Base-by-base conservation (phyloP, 169 alveolate species). In the Eimeria sp. region DNA sequence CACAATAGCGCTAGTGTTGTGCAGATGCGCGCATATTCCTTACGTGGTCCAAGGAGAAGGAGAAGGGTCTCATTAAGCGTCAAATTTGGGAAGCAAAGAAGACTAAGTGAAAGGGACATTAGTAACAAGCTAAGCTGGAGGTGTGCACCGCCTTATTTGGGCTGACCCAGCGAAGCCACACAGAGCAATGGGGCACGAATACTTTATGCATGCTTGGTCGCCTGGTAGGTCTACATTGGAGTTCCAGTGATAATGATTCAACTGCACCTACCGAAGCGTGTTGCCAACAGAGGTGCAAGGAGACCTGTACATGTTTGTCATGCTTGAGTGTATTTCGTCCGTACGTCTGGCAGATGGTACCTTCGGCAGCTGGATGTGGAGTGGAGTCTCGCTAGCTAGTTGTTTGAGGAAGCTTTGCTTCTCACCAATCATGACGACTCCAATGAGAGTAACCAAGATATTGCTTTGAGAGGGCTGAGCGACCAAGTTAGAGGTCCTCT, bases 401-500 rank as follows among this genome's bases (percentile, higher is more conserved):
- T 13, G 63, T 20, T 13, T 57, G 80, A 45, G 34, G n/a, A 43
- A 40, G 51, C 65, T 43, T 65, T 49, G 73, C 51, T 40, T 34
- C 96, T 30, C 84, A 93, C 96, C 96, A 45, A 93, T 54, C 72
- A 88, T 83, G 78, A 27, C 54, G 22, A 63, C 92, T 43, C 96
- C 93, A 63, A 65, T 83, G 91, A 83, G 54, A 34, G 93, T 82
- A 27, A 83, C 87, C 2, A 93, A 57, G 49, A 80, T 14, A 65
- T 93, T 82, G 84, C 93, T 83, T 61, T 83, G 92, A 83, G 96
- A 22, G 4, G 96, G 96, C 96, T 93, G 96, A 27, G n/a, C 5
- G 27, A 87, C 67, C 47, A 75, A 54, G 40, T 34, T 10, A 10
- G 34, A 25, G 18, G 49, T 45, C 80, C 40, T 43, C 7, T n/a